Evolutionary conservation across 495 filamentous ascomycete genomes (phyloP).

Genomic region (Tuber magnatum): DNA sequence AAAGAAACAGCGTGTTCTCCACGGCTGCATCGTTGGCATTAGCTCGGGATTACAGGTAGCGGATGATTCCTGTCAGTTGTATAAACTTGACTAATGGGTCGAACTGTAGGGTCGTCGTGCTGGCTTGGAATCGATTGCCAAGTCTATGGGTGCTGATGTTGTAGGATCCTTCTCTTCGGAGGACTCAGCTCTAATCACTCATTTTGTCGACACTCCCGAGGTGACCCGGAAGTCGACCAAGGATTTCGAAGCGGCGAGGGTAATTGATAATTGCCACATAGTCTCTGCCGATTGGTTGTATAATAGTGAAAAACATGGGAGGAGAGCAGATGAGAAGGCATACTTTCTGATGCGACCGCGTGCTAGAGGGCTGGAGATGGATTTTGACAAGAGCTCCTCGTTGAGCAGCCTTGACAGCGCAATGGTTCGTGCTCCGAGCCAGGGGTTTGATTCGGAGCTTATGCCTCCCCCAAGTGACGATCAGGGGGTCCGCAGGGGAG

Average conservation of each 20-base stretch:
- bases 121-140: constrained; percentile 30
- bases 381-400: constrained; percentile 19
- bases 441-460: constrained; percentile 7
- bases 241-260: constrained; percentile 27
- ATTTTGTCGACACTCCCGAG: constrained; percentile 35
- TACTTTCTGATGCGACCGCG: constrained; percentile 15
- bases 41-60: constrained; percentile 32
- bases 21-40: constrained; percentile 29
- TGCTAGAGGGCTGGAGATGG: constrained; percentile 21
- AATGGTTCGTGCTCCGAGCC: background rate
- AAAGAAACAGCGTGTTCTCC: constrained; percentile 11
- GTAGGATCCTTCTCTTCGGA: constrained; percentile 28
- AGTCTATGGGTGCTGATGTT: constrained; percentile 29
- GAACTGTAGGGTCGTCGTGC: constrained; percentile 23
- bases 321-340: constrained; percentile 26
- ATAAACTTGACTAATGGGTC: background rate
- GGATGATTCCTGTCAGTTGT: background rate
- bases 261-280: constrained; percentile 32
- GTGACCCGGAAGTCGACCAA: constrained; percentile 21
- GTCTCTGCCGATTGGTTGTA: constrained; percentile 35
- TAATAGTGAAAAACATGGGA: constrained; percentile 23
- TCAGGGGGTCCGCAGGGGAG: background rate
- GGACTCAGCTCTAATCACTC: constrained; percentile 27
- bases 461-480: constrained; percentile 8
- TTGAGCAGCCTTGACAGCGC: constrained; percentile 24